Conservation (phyloP, 2,329 filamentous ascomycete genomes). For the Diplodia corticola region DNA sequence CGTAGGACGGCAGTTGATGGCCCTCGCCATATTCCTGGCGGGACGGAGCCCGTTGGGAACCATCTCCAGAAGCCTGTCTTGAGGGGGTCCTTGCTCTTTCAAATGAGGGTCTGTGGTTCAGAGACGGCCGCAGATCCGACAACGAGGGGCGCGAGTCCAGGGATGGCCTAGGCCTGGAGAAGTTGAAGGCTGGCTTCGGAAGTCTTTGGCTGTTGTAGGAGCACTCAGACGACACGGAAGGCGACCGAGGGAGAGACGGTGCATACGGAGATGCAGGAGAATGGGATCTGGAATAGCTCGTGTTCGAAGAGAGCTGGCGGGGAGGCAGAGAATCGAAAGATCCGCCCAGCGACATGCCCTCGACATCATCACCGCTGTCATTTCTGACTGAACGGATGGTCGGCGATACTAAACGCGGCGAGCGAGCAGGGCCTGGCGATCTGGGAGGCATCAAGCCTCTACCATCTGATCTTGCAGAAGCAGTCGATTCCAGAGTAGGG, state of each 20-base stretch:
- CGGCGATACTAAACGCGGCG: constrained; percentile 39
- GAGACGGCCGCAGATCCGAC: constrained; percentile 42
- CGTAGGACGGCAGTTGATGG: constrained; percentile 59
- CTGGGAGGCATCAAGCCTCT: constrained; percentile 35
- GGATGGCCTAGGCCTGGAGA: constrained; percentile 76
- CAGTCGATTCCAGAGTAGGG: constrained; percentile 42
- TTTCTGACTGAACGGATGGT: constrained; percentile 48
- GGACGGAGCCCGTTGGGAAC: constrained; percentile 40
- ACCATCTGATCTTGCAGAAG: constrained; percentile 3
- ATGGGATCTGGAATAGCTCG: constrained; percentile 59
- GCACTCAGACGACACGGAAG: constrained; percentile 79
- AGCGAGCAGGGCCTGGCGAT: constrained; percentile 41
- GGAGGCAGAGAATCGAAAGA: constrained; percentile 65
- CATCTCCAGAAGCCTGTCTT: constrained; percentile 41
- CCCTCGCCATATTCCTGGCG: constrained; percentile 43
- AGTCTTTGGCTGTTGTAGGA: constrained; percentile 62
- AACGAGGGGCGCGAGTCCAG: constrained; percentile 28
- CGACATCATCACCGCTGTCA: constrained; percentile 68
- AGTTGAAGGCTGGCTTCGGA: constrained; percentile 81
- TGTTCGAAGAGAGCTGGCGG: constrained; percentile 78
- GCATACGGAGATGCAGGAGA: constrained; percentile 66
- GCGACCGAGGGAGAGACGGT: constrained; percentile 66
- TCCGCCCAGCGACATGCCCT: constrained; percentile 59
- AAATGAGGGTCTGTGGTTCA: constrained; percentile 39
- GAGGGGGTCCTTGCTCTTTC: constrained; percentile 32